phyloP scores from a whole-genome alignment of 2,329 filamentous ascomycete genomes.

The Diatrype stigma region DNA sequence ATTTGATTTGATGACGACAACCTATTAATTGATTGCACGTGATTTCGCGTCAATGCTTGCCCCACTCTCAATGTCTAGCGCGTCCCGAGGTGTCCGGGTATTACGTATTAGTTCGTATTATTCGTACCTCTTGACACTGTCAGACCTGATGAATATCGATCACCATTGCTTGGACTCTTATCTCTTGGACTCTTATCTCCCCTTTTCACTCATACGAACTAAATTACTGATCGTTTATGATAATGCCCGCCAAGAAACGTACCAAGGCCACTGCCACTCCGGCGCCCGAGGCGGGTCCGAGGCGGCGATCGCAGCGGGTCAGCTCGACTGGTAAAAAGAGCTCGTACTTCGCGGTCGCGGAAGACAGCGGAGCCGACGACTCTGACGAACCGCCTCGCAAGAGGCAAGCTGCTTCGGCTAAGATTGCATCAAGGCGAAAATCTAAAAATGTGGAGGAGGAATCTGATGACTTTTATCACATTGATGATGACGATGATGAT shows the following conservation, averaged over 20 bases:
- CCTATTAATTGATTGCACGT: slow-evolving; percentile 1
- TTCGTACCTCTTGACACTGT: neutral
- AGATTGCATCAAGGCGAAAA: slow-evolving; percentile 8
- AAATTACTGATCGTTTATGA: slow-evolving; percentile 1
- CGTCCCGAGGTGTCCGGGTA: neutral
- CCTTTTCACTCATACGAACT: neutral
- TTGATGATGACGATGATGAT: slow-evolving; percentile 15
- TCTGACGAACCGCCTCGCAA: slow-evolving; percentile 18
- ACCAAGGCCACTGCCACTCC: slow-evolving; percentile 6
- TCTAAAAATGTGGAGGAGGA: slow-evolving; percentile 12
- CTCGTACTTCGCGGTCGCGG: slow-evolving; percentile 45
- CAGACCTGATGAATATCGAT: neutral
- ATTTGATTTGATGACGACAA: too few species aligned
- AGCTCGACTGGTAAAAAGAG: slow-evolving; percentile 43
- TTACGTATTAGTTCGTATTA: neutral
- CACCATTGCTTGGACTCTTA: neutral
- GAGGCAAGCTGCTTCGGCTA: slow-evolving; percentile 8
- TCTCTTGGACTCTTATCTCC: neutral
- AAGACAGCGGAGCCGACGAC: slow-evolving; percentile 18
- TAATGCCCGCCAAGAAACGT: slow-evolving; percentile 21
- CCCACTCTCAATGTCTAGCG: neutral
- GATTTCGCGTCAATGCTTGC: neutral
- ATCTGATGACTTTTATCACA: slow-evolving; percentile 12
- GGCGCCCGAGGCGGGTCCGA: slow-evolving; percentile 7
- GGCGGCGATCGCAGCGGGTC: slow-evolving; percentile 40